phyloP scores from a whole-genome alignment of 2,329 filamentous ascomycete genomes.

The Aspergillus costaricaensis region DNA sequence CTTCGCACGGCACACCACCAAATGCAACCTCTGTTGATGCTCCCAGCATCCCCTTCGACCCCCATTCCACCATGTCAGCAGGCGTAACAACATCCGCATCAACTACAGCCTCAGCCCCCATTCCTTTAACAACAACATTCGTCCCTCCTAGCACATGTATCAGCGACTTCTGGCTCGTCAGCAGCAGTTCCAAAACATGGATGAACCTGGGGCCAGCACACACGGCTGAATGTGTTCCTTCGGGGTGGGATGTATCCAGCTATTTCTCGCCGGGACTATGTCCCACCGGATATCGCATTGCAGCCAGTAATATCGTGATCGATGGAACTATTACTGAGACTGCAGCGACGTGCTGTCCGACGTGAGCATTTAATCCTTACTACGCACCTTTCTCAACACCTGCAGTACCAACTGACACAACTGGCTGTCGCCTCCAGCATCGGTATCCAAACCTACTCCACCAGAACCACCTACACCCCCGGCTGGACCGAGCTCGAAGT shows the following conservation, averaged over 20 bases:
- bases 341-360: neutral
- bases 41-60: neutral
- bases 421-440: neutral
- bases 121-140: neutral
- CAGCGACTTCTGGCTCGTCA: neutral
- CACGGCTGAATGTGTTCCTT: neutral
- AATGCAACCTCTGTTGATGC: neutral
- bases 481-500: constrained; percentile 1
- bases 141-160: neutral
- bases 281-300: neutral
- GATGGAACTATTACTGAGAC: neutral
- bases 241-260: neutral
- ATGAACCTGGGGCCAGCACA: neutral
- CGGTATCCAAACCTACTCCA: neutral
- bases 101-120: neutral
- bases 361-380: neutral
- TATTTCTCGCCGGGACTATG: neutral
- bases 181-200: constrained; percentile 2
- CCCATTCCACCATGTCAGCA: neutral
- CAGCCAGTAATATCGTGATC: neutral
- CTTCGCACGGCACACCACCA: neutral
- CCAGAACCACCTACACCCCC: neutral
- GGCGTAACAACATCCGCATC: neutral
- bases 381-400: neutral
- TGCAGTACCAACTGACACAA: neutral